A percentile compares a stretch with the other conserved stretches of the same genome.
Conservation (phyloP, 2,329 filamentous ascomycete species). For the Berkeleyomyces rouxiae region DNA sequence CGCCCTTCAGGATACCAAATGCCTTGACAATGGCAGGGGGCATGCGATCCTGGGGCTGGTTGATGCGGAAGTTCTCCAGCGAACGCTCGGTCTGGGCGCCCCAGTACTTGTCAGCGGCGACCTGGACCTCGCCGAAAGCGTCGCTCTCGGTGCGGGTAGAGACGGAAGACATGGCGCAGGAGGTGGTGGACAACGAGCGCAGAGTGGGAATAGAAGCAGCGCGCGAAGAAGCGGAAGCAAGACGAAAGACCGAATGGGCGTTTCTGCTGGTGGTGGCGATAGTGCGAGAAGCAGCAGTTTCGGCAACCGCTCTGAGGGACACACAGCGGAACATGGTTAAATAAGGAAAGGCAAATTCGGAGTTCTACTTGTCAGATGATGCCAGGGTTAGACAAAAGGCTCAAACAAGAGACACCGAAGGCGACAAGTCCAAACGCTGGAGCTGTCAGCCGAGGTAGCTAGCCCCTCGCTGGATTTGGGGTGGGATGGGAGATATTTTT, state of each 20-base stretch:
- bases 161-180: conserved; percentile 28
- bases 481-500: not conserved
- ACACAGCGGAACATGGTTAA: conserved; percentile 14
- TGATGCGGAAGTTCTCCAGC: conserved; percentile 96
- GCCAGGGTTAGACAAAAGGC: conserved; percentile 3
- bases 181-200: conserved; percentile 26
- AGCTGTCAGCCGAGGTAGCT: conserved; percentile 4
- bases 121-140: conserved; percentile 94
- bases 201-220: conserved; percentile 7
- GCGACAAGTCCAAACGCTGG: conserved; percentile 5
- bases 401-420: conserved; percentile 4
- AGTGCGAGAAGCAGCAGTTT: conserved; percentile 3
- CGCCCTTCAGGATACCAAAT: conserved; percentile 94
- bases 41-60: conserved; percentile 98
- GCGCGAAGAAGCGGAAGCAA: not conserved
- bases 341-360: conserved; percentile 3
- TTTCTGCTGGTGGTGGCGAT: not conserved
- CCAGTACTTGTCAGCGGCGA: conserved; percentile 90
- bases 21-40: conserved; percentile 80
- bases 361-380: conserved; percentile 11
- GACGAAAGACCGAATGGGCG: conserved; percentile 1
- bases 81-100: conserved; percentile 94
- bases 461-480: not conserved
- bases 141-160: conserved; percentile 72
- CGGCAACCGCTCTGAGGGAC: conserved; percentile 9